These are phyloP conservation scores for Noccaea caerulescens DNA, from an alignment of 345 rosid species.

Conservation along the genomic window DNA sequence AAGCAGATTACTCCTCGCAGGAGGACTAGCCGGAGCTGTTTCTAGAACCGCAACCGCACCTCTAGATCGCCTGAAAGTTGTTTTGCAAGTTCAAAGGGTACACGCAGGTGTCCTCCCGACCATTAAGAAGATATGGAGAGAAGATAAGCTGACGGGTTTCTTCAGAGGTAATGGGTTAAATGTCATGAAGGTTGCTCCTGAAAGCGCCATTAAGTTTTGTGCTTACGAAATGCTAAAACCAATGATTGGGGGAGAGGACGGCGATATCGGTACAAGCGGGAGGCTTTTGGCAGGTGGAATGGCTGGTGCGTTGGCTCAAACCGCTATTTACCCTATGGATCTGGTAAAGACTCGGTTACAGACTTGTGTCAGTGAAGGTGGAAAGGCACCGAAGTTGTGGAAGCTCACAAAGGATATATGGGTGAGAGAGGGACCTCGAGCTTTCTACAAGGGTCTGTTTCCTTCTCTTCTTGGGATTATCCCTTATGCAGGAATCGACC, in stretches of 20 bases:
- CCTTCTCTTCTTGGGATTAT: constrained; percentile 97
- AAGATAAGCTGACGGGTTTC: constrained; percentile 75
- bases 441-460: constrained; percentile 93
- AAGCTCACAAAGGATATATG: constrained; percentile 76
- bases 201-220: constrained; percentile 93
- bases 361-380: constrained; percentile 68
- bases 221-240: constrained; percentile 84
- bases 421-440: constrained; percentile 92
- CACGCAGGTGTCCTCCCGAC: constrained; percentile 62
- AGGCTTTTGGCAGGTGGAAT: constrained; percentile 89
- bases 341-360: constrained; percentile 98
- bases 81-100: constrained; percentile 87
- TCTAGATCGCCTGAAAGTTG: constrained; percentile 88
- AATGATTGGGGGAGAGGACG: constrained; percentile 59
- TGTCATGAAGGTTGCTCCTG: constrained; percentile 96
- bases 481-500: constrained; percentile 97
- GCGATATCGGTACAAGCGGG: constrained; percentile 76
- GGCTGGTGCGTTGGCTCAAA: constrained; percentile 96
- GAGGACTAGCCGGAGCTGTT: constrained; percentile 96
- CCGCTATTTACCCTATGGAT: constrained; percentile 93
- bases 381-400: constrained; percentile 71
- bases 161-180: constrained; percentile 96
- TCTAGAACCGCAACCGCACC: constrained; percentile 98
- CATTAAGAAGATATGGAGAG: constrained; percentile 72
- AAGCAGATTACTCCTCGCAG: constrained; percentile 81